Base-by-base conservation (phyloP, 768 basidiomycete species). In the Xerocomellus dryophilus region DNA sequence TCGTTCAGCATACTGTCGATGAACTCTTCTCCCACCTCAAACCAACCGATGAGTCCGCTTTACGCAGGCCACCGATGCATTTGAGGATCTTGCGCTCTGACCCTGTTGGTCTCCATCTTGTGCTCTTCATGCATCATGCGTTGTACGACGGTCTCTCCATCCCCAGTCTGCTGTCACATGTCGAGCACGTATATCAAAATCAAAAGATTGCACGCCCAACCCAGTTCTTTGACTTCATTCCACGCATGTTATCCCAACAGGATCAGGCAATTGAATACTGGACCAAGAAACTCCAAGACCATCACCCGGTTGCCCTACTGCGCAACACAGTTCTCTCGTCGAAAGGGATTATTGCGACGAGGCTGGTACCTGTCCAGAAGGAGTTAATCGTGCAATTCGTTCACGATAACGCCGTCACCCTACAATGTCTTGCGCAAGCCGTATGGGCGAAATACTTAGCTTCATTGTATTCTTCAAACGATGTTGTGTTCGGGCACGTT, bases 61-160 rank as follows among this genome's bases (percentile, higher is more conserved):
- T 61, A 25, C 25, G 23, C 59, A 70, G 32, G 61, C 76, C 61
- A 47, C 73, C 53, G 50, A 66, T 71, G 14, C 74, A 50, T 69
- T 68, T 62, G 49, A 56, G 63, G 31, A 27, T 63, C 20, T 38
- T 64, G 43, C 53, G 45, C 9, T 47, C 57, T 29, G 43, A 51
- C 17, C 27, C 42, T 15, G 40, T 14, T 11, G 32, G 43, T 34
- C 43, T 50, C 36, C 46, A 50, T 32, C 62, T 80, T 6, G 71
- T 76, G 12, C 55, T 80, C 4, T 68, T 72, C 38, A 70, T 79
- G 66, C 78, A 80, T 57, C 78, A 80, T 57, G 76, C 77, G 4
- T 53, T 79, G 18, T 80, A 80, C 51, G 78, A 80, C 53, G 78
- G 78, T 11, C 43, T 74, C 25, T 76, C 78, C 11, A 57, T 79